These are phyloP conservation scores for Fusarium poae DNA, from an alignment of 2,329 filamentous ascomycete species.

Conservation along the genomic window DNA sequence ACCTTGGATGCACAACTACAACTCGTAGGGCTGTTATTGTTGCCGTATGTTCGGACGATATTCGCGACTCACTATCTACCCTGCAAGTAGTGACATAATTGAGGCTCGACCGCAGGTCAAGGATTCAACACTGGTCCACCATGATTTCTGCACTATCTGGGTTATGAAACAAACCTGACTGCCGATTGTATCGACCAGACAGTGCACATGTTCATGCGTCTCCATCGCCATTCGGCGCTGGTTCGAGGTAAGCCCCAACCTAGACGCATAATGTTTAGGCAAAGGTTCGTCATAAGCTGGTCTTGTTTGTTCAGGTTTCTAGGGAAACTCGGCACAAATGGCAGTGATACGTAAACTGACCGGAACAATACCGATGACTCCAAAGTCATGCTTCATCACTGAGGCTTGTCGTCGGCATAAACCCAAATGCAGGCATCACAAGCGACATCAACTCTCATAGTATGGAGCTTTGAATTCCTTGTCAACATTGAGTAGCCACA, in stretches of 20 bases:
- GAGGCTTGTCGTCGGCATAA: not conserved
- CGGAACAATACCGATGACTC: not conserved
- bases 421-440: not conserved
- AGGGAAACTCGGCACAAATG: not conserved
- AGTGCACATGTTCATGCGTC: not conserved
- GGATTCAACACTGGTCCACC: not conserved
- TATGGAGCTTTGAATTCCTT: not conserved
- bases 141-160: not conserved
- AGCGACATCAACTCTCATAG: not conserved
- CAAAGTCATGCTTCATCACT: not conserved
- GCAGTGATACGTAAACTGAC: not conserved
- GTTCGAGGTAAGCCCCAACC: not conserved
- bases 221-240: not conserved
- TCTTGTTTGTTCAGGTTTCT: not conserved
- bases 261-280: not conserved
- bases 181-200: not conserved
- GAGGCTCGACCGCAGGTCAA: not conserved
- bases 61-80: not conserved
- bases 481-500: too few relatives aligned
- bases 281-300: not conserved
- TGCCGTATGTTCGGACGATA: not conserved
- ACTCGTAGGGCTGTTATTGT: not conserved
- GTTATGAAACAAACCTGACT: conserved; percentile 3
- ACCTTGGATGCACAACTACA: not conserved
- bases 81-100: conserved; percentile 7